These are phyloP conservation scores for Ceratobasidium sp. DNA, from an alignment of 1,284 basidiomycete genomes.

Conservation along the genomic window DNA sequence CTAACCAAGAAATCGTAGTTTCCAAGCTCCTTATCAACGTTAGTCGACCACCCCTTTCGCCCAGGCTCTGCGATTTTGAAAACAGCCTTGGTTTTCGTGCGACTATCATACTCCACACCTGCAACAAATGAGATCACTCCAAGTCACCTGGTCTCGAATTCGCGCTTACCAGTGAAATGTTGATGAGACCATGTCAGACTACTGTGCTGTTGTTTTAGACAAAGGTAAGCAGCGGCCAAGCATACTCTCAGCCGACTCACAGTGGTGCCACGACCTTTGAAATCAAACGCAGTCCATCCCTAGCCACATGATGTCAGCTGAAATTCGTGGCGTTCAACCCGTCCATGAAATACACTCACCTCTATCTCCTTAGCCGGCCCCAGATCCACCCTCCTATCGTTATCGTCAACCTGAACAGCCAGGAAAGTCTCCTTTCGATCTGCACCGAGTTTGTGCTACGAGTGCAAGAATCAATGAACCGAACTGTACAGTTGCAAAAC, in stretches of 20 bases:
- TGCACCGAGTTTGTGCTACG: slow-evolving; percentile 83
- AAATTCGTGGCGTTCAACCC: background rate
- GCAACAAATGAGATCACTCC: slow-evolving; percentile 27
- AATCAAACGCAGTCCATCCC: slow-evolving; percentile 91
- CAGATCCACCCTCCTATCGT: slow-evolving; percentile 68
- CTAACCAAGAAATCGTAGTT: slow-evolving; percentile 87
- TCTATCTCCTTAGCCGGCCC: slow-evolving; percentile 76
- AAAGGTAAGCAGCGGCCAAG: background rate
- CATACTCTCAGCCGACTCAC: slow-evolving; percentile 54
- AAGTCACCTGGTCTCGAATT: background rate
- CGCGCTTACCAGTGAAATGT: slow-evolving; percentile 73
- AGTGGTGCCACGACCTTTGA: slow-evolving; percentile 78
- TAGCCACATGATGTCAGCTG: slow-evolving; percentile 51
- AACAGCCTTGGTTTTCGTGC: slow-evolving; percentile 68
- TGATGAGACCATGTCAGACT: slow-evolving; percentile 71
- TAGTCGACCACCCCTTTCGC: slow-evolving; percentile 75
- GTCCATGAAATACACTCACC: slow-evolving; percentile 55
- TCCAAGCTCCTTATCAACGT: slow-evolving; percentile 74
- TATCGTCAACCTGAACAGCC: slow-evolving; percentile 78
- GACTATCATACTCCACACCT: slow-evolving; percentile 90
- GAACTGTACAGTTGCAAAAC: slow-evolving; percentile 29
- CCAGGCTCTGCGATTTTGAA: slow-evolving; percentile 67
- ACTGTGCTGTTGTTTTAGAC: slow-evolving; percentile 75
- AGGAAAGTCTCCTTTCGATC: slow-evolving; percentile 80
- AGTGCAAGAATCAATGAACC: background rate